Evolutionary conservation across 2,329 filamentous ascomycete species (phyloP).

Genomic region (Parascedosporium putredinis): DNA sequence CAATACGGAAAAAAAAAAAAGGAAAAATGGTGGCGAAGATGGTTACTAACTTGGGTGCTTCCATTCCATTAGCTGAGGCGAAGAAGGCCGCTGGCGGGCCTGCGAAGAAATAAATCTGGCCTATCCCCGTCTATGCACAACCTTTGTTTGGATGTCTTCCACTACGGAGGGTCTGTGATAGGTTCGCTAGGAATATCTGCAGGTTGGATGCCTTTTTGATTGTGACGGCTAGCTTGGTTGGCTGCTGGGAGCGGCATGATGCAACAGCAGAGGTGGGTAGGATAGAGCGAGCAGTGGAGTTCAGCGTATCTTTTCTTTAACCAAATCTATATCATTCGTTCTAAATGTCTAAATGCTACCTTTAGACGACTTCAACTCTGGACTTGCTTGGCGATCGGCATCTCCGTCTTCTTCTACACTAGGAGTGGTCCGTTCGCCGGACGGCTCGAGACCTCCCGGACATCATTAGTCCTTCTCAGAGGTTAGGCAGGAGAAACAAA

Average conservation of each 20-base stretch:
- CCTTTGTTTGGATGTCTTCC: no score
- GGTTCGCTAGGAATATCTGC: not conserved
- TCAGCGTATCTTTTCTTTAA: not conserved
- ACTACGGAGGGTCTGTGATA: no score
- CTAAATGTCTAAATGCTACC: not conserved
- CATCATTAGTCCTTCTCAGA: no score
- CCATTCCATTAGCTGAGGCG: conserved; percentile 40
- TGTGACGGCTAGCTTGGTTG: no score
- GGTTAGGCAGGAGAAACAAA: no score
- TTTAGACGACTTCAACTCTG: not conserved
- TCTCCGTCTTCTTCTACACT: not conserved
- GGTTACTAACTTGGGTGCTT: not conserved
- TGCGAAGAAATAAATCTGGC: conserved; percentile 13
- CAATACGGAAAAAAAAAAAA: not conserved
- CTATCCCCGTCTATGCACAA: not conserved
- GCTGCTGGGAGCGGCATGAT: no score
- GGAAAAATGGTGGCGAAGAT: no score
- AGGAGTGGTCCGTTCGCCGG: not conserved
- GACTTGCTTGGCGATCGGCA: not conserved
- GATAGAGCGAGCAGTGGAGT: conserved; percentile 18
- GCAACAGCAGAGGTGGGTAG: not conserved
- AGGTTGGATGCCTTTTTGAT: no score
- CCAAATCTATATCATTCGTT: not conserved
- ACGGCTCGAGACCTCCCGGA: not conserved
- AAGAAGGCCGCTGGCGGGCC: conserved; percentile 31